These are phyloP conservation scores for Tuber aestivum DNA, from an alignment of 495 filamentous ascomycete genomes.

Conservation along the genomic window DNA sequence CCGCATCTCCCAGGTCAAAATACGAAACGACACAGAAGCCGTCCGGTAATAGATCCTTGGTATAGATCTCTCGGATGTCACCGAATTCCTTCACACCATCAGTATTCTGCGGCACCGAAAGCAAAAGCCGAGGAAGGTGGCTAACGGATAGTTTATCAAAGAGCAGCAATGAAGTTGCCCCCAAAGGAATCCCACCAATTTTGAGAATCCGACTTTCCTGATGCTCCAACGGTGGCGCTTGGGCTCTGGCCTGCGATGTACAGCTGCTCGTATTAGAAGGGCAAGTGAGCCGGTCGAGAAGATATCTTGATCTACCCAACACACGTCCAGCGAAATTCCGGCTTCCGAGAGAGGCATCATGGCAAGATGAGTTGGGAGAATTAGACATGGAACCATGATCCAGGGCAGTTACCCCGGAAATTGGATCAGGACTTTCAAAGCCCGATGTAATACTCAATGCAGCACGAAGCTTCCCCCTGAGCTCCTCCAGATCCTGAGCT, in stretches of 20 bases:
- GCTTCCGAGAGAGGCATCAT: constrained; percentile 2
- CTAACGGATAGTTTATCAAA: constrained; percentile 25
- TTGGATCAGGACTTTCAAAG: neutral
- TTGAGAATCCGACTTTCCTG: neutral
- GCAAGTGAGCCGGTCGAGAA: neutral
- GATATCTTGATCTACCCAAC: neutral
- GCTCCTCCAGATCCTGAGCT: constrained; percentile 7
- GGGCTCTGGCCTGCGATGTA: neutral
- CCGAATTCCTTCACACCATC: constrained; percentile 22
- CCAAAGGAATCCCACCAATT: constrained; percentile 20
- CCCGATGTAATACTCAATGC: neutral
- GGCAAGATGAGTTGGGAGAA: constrained; percentile 2
- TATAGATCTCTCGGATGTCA: constrained; percentile 37
- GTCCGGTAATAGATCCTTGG: constrained; percentile 26
- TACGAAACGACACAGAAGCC: constrained; percentile 38
- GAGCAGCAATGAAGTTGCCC: constrained; percentile 6
- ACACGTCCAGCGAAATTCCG: neutral
- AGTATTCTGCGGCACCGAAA: neutral
- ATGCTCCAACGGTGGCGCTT: neutral
- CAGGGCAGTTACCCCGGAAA: neutral
- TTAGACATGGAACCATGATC: neutral
- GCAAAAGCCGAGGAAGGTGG: neutral
- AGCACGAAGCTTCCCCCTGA: constrained; percentile 2
- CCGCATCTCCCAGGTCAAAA: constrained; percentile 34
- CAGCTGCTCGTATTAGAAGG: neutral